Base-by-base conservation (phyloP, 768 basidiomycete species). In the Boletus subcaerulescens region DNA sequence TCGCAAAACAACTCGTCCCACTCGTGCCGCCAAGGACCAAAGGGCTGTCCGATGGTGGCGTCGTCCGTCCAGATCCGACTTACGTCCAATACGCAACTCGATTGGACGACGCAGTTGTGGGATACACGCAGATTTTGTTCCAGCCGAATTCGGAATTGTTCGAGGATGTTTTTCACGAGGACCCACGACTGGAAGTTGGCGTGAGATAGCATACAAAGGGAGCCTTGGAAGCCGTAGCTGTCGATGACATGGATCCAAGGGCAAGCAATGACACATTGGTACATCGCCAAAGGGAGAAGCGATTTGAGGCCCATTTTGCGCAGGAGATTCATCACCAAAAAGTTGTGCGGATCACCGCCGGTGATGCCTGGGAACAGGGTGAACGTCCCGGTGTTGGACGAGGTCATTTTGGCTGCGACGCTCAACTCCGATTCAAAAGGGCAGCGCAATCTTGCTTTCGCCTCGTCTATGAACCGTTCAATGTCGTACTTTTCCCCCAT, bases 401-500 rank as follows among this genome's bases (percentile, higher is more conserved):
- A 59, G 3, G 58, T 46, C 10, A 60, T 42, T 26, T 22, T 42
- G 4, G 47, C 12, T 12, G 52, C 58, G 9, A 43, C 9, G 40
- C 7, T 17, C 43, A 54, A 9, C 33, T 35, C 33, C 18, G 44
- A 7, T 13, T 62, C 52, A 18, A 44, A 53, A 10, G 41, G 10
- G 17, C 50, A 51, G 12, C 18, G 18, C 29, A 67, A 6, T 17
- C 55, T 40, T 18, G 32, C 50, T 22, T 53, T 53, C 1, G 54
- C 67, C 33, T 60, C 57, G 10, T 52, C 26, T 18, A 47, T 29
- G 29, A 67, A 26, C 20, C 2, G 24, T 24, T 20, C 45, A 1
- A 68, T 63, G 45, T 36, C 35, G 13, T 67, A 67, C 47, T 68
- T 67, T 41, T 65, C 55, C 3, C 67, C 67, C 18, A 66, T 12